Percentiles rank a stretch among this genome's conserved stretches.
These are phyloP conservation scores for Angophora floribunda DNA, from an alignment of 345 rosid genomes.

Conservation along the genomic window DNA sequence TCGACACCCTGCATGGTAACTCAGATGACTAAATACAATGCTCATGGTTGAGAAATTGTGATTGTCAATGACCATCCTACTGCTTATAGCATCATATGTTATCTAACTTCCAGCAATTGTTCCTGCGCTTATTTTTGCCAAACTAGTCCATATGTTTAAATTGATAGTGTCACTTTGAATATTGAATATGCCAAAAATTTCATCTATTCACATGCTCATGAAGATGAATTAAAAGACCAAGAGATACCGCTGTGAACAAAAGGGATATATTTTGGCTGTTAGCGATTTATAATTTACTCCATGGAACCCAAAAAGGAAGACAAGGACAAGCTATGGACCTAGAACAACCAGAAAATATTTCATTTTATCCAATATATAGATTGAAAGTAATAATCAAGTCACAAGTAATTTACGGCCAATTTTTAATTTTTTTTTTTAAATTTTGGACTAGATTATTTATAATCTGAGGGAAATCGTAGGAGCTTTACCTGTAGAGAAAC, in stretches of 20 bases:
- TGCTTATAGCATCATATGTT: neutral
- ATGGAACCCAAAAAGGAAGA: neutral
- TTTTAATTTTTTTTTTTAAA: neutral
- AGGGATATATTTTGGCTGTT: neutral
- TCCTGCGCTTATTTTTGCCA: neutral
- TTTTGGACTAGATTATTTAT: neutral
- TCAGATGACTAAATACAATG: neutral
- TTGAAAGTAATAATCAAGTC: neutral
- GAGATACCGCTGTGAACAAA: neutral
- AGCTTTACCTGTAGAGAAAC: conserved; percentile 52
- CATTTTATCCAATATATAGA: neutral
- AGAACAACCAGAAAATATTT: neutral
- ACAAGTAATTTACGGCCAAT: neutral
- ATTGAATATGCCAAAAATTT: neutral
- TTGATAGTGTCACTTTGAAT: neutral
- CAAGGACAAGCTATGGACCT: neutral
- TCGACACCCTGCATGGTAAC: conserved; percentile 47
- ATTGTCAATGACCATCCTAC: neutral
- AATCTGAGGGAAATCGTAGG: neutral
- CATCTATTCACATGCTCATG: neutral
- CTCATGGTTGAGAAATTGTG: neutral
- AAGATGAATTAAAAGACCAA: neutral
- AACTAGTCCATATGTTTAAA: neutral
- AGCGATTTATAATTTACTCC: neutral
- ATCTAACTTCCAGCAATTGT: neutral